phyloP scores from a whole-genome alignment of 306 rosid genomes.

The Prunus padus region DNA sequence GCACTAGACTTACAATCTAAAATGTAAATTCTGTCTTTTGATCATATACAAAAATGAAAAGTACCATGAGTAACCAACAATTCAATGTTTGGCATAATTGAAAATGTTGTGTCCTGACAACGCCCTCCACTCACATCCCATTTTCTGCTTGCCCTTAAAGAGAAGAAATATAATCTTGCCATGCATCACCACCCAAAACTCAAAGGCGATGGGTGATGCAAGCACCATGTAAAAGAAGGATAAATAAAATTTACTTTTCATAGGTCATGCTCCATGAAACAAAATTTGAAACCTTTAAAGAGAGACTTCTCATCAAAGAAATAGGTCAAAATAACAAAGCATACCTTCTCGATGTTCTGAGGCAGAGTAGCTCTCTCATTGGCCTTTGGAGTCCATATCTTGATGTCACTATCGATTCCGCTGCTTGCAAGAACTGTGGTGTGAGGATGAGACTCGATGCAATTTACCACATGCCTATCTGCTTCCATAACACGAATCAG shows the following conservation, averaged over 20 bases:
- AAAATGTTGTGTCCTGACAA: neutral
- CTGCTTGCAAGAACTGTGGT: slow-evolving; percentile 89
- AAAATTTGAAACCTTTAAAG: neutral
- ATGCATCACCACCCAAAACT: slow-evolving; percentile 1
- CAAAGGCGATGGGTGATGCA: neutral
- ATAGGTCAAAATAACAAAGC: slow-evolving; percentile 26
- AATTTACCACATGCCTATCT: slow-evolving; percentile 77
- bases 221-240: neutral
- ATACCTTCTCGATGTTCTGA: slow-evolving; percentile 67
- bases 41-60: neutral
- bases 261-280: neutral
- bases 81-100: neutral
- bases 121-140: slow-evolving; percentile 13
- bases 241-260: neutral
- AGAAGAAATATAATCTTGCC: neutral
- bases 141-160: neutral
- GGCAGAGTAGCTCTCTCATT: slow-evolving; percentile 75
- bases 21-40: neutral
- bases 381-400: slow-evolving; percentile 94
- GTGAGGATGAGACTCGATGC: slow-evolving; percentile 93
- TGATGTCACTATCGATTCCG: slow-evolving; percentile 80
- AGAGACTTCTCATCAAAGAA: slow-evolving; percentile 17
- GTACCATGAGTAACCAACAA: neutral
- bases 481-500: slow-evolving; percentile 95
- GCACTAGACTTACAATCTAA: neutral